Conservation (phyloP, 352 stramenopile species). For the Phytophthora pistaciae region DNA sequence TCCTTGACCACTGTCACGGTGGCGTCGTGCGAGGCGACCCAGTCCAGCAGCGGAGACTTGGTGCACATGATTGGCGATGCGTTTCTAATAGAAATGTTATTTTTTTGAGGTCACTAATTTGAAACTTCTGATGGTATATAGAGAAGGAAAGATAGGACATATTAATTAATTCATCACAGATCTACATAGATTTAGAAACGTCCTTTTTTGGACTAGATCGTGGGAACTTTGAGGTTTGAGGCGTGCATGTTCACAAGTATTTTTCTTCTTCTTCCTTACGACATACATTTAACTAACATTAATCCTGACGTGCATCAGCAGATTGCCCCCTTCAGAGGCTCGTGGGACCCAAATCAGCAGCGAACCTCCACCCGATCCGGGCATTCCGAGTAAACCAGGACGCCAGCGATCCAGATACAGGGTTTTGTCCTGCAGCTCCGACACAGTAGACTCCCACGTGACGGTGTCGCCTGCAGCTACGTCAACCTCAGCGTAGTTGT, state of each 20-base stretch:
- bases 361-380: constrained; percentile 35
- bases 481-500: constrained; percentile 42
- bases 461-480: constrained; percentile 42
- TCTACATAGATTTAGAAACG: too few relatives aligned
- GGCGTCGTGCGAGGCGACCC: constrained; percentile 44
- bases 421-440: constrained; percentile 52
- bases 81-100: constrained; percentile 14
- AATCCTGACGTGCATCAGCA: constrained; percentile 44
- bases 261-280: background rate
- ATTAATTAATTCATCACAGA: too few relatives aligned
- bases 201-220: too few relatives aligned
- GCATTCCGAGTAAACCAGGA: constrained; percentile 43
- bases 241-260: too few relatives aligned
- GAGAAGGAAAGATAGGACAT: too few relatives aligned
- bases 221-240: too few relatives aligned
- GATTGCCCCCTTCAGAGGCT: constrained; percentile 30
- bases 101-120: too few relatives aligned
- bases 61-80: constrained; percentile 18
- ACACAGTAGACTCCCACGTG: constrained; percentile 43
- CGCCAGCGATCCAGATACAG: constrained; percentile 67
- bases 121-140: too few relatives aligned
- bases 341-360: constrained; percentile 50
- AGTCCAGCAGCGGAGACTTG: constrained; percentile 40
- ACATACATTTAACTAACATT: constrained; percentile 42
- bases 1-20: constrained; percentile 41